Percentiles rank a stretch among this genome's conserved stretches.
Evolutionary conservation across 169 alveolate genomes (phyloP).

Genomic region (Plasmodium gallinaceum): DNA sequence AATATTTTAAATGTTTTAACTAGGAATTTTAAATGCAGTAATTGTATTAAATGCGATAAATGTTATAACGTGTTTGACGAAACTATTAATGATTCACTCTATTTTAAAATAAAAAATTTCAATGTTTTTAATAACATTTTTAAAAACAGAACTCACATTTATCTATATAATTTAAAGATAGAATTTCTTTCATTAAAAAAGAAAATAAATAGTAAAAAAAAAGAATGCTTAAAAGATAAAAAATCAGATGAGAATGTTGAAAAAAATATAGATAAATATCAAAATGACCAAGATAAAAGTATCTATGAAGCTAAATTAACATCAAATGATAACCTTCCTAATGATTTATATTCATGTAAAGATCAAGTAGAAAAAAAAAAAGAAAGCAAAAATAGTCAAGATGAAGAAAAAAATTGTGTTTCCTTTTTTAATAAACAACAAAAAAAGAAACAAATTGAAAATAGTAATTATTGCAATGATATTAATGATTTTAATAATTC

Average conservation of each 20-base stretch:
- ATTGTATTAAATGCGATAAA: constrained; percentile 50
- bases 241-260: background rate
- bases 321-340: too few species aligned
- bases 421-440: too few species aligned
- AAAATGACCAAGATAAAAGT: too few species aligned
- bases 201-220: constrained; percentile 2
- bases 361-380: background rate
- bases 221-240: constrained; percentile 10
- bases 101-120: constrained; percentile 17
- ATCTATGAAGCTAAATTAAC: too few species aligned
- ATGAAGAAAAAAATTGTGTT: background rate
- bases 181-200: background rate
- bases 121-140: background rate
- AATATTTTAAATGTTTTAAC: constrained; percentile 50
- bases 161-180: constrained; percentile 45
- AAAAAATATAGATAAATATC: background rate
- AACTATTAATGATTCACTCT: background rate
- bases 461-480: too few species aligned
- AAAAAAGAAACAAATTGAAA: too few species aligned
- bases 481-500: too few species aligned
- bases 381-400: background rate
- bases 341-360: too few species aligned
- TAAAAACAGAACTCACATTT: constrained; percentile 10
- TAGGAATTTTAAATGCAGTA: constrained; percentile 52
- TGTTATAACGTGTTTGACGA: constrained; percentile 24